Conservation (phyloP, 306 rosid genomes). For the Citrullus amarus region DNA sequence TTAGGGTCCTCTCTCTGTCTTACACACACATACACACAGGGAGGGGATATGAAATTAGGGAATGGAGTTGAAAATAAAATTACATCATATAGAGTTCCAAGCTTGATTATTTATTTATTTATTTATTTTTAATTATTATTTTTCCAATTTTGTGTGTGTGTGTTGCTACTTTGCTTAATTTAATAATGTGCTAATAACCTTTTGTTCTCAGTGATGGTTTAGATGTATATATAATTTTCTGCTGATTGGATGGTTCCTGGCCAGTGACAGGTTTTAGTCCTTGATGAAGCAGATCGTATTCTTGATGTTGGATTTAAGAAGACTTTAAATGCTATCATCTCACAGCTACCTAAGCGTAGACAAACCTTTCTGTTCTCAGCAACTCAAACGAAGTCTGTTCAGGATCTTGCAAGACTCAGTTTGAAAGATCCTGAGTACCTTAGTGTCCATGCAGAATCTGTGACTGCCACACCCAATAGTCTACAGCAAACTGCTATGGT, state of each 20-base stretch:
- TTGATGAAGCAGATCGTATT: slow-evolving; percentile 93
- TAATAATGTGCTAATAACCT: neutral
- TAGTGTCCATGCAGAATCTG: slow-evolving; percentile 80
- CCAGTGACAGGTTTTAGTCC: slow-evolving; percentile 65
- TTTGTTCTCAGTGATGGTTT: neutral
- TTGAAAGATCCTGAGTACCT: slow-evolving; percentile 94
- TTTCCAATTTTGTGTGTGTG: too few species aligned
- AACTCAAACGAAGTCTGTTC: slow-evolving; percentile 75
- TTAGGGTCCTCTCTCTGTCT: neutral
- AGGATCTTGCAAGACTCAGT: slow-evolving; percentile 91
- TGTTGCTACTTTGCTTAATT: neutral
- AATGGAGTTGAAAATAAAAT: neutral
- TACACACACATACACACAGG: too few species aligned
- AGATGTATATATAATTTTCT: slow-evolving; percentile 2
- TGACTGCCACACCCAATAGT: slow-evolving; percentile 65
- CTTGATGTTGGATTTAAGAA: slow-evolving; percentile 73
- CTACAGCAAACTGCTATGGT: slow-evolving; percentile 68
- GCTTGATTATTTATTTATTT: neutral
- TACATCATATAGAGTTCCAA: neutral
- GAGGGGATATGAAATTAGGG: neutral
- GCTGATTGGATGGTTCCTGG: slow-evolving; percentile 29
- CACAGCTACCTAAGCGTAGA: slow-evolving; percentile 76
- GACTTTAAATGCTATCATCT: slow-evolving; percentile 65
- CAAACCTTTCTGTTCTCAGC: slow-evolving; percentile 93
- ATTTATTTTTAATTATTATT: neutral